Evolutionary conservation across 2,329 filamentous ascomycete genomes (phyloP).

Genomic region (Alternaria incomplexa): DNA sequence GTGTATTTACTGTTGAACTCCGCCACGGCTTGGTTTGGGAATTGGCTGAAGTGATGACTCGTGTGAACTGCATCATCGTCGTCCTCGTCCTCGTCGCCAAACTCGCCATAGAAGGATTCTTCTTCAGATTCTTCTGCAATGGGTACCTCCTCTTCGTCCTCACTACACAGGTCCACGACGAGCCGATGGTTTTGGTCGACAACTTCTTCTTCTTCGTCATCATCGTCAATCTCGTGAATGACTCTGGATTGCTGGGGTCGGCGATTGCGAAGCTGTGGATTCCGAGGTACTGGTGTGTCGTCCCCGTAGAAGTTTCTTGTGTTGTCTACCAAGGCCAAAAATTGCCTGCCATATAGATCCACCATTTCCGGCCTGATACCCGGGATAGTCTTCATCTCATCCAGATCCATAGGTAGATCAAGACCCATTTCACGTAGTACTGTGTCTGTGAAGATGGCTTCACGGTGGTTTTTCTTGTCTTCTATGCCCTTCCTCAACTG

Average conservation of each 20-base stretch:
- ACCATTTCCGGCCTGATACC: slow-evolving; percentile 70
- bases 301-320: slow-evolving; percentile 35
- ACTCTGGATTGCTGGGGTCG: slow-evolving; percentile 19
- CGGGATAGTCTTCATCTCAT: slow-evolving; percentile 68
- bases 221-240: slow-evolving; percentile 44
- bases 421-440: slow-evolving; percentile 77
- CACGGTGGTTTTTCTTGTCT: slow-evolving; percentile 62
- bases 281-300: slow-evolving; percentile 20
- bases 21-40: slow-evolving; percentile 34
- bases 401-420: slow-evolving; percentile 66
- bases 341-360: slow-evolving; percentile 63
- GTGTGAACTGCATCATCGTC: slow-evolving; percentile 23
- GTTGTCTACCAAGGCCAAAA: slow-evolving; percentile 63
- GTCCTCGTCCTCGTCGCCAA: slow-evolving; percentile 33
- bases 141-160: slow-evolving; percentile 33
- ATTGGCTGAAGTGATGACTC: slow-evolving; percentile 40
- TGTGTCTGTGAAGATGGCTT: slow-evolving; percentile 69
- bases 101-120: slow-evolving; percentile 28
- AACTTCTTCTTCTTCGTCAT: slow-evolving; percentile 50
- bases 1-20: slow-evolving; percentile 37
- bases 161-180: slow-evolving; percentile 54
- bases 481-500: slow-evolving; percentile 66
- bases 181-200: slow-evolving; percentile 58
- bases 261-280: slow-evolving; percentile 17
- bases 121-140: slow-evolving; percentile 21